Evolutionary conservation across 2,329 filamentous ascomycete genomes (phyloP).

Genomic region (Atkinsonella texensis): DNA sequence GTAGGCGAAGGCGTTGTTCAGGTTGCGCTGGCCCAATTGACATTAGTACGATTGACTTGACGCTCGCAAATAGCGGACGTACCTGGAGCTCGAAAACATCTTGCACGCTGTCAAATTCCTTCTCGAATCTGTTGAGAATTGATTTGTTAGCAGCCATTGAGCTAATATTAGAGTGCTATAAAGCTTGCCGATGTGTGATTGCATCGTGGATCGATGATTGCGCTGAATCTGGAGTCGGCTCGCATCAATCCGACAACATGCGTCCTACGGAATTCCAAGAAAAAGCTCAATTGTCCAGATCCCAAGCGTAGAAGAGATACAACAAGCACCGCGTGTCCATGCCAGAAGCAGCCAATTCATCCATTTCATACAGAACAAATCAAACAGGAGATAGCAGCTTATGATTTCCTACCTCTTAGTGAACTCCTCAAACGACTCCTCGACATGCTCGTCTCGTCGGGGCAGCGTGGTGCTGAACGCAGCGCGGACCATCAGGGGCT

Average conservation of each 20-base stretch:
- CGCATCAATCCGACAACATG: background rate
- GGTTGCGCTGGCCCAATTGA: slow-evolving; percentile 52
- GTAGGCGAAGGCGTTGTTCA: slow-evolving; percentile 99
- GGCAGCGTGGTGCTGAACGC: slow-evolving; percentile 52
- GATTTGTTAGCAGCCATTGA: slow-evolving; percentile 17
- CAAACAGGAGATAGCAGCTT: background rate
- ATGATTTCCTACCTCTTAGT: slow-evolving; percentile 67
- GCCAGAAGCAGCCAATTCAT: background rate
- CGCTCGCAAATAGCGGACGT: slow-evolving; percentile 23
- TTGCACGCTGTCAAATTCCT: slow-evolving; percentile 95
- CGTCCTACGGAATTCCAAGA: background rate
- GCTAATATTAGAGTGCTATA: background rate
- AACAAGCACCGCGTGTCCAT: background rate
- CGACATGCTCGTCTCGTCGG: slow-evolving; percentile 55
- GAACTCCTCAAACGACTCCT: slow-evolving; percentile 99
- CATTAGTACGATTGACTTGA: slow-evolving; percentile 8
- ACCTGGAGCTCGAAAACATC: slow-evolving; percentile 99
- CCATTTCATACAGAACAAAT: background rate
- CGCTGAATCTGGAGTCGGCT: background rate
- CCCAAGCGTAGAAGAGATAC: background rate
- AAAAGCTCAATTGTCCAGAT: background rate
- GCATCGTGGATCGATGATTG: background rate
- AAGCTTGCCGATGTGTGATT: background rate
- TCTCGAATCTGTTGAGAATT: slow-evolving; percentile 67
- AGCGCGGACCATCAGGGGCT: slow-evolving; percentile 43